These are phyloP conservation scores for Gomphus bonarii DNA, from an alignment of 1,284 basidiomycete species.

Conservation along the genomic window DNA sequence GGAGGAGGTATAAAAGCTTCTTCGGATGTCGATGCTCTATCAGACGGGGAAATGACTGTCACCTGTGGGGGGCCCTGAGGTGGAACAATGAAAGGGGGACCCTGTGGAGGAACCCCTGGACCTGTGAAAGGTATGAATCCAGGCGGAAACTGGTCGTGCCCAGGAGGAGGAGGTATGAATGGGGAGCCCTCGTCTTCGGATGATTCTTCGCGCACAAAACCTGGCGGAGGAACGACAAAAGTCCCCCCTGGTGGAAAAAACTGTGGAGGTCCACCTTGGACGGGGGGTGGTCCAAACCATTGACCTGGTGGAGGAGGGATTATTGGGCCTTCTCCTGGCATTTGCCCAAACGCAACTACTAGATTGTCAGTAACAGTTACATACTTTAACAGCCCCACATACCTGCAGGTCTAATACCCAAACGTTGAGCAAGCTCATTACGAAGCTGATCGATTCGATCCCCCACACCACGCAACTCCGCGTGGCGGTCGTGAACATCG, in stretches of 20 bases:
- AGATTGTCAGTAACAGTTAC: not conserved
- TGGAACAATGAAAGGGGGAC: not conserved
- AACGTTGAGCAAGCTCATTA: slow-evolving; percentile 34
- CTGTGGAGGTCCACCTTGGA: not conserved
- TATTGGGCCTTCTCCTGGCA: slow-evolving; percentile 2
- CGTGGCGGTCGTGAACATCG: slow-evolving; percentile 64
- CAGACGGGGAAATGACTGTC: not conserved
- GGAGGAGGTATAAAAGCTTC: slow-evolving; percentile 2
- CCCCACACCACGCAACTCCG: slow-evolving; percentile 54
- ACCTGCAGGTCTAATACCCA: slow-evolving; percentile 22
- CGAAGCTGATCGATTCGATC: slow-evolving; percentile 52
- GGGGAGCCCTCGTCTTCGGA: not conserved
- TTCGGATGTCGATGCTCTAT: not conserved
- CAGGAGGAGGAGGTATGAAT: slow-evolving; percentile 7
- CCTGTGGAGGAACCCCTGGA: not conserved
- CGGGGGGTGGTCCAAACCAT: not conserved
- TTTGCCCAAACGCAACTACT: slow-evolving; percentile 3
- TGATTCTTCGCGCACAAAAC: not conserved
- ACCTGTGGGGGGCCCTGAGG: not conserved
- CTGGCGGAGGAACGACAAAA: not conserved
- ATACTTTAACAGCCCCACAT: slow-evolving; percentile 6
- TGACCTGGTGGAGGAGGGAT: slow-evolving; percentile 1
- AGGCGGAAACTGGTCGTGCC: not conserved
- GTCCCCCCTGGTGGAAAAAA: not conserved
- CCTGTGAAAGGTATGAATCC: not conserved